These are phyloP conservation scores for Colletotrichum eremochloae DNA, from an alignment of 2,329 filamentous ascomycete genomes.

Conservation along the genomic window DNA sequence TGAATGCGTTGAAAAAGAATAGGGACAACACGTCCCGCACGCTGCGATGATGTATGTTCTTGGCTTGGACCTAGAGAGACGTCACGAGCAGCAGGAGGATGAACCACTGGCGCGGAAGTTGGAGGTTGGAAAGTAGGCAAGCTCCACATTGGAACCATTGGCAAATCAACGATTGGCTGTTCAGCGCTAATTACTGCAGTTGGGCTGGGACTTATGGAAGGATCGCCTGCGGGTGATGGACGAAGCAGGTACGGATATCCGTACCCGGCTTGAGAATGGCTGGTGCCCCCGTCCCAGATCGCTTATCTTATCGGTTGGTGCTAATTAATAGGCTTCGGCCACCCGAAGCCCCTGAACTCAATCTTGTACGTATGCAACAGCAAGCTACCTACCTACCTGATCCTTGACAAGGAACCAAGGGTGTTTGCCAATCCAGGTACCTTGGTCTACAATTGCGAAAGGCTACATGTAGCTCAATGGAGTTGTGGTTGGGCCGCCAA, in stretches of 20 bases:
- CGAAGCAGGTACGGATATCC: too few species aligned
- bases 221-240: neutral
- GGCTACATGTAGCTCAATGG: neutral
- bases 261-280: too few species aligned
- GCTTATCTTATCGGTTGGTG: neutral
- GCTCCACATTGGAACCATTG: neutral
- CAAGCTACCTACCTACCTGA: neutral
- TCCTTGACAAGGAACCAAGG: neutral
- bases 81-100: neutral
- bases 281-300: neutral
- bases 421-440: neutral
- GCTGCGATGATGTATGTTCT: neutral
- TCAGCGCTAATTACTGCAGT: neutral
- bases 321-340: neutral
- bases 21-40: neutral
- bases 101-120: neutral
- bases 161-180: neutral
- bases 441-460: neutral
- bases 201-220: neutral
- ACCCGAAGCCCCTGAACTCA: neutral
- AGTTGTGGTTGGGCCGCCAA: neutral
- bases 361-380: neutral
- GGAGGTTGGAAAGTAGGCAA: neutral
- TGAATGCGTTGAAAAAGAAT: too few species aligned
- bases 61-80: neutral